Evolutionary conservation across 148 eudicot genomes (phyloP), one percentile per base, ranked within the genome.

Genomic region (Spergularia bocconei): DNA sequence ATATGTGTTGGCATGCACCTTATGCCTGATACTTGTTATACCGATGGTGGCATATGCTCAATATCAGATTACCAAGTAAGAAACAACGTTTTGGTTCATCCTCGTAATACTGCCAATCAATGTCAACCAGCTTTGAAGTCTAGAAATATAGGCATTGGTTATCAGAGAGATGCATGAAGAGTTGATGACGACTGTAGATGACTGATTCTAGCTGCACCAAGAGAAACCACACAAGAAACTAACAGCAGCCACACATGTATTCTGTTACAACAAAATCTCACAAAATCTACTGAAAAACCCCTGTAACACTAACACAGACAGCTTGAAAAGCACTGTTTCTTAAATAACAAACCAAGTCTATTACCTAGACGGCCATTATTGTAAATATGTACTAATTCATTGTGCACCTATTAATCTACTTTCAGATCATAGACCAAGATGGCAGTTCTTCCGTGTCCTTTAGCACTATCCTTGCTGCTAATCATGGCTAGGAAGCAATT

Each of bases 1-100:
- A 16, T 3, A 78, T 71, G 36, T 68, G 78, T 75, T 78, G 79
- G 62, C 81, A 50, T 78, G 79, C 76, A n/a, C 73, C 62, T 74
- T 82, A 36, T 57, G 67, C 81, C 63, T 82, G 66, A 63, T 78
- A 51, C 60, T 82, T 64, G 82, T 63, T 41, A 59, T 82, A 48
- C 82, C 84, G 56, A 56, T 82, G 19, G 56, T 75, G 69, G 72
- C 75, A 60, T 73, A 61, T 38, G 21, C 65, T 69, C 78, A 74
- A 41, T 62, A 39, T 73, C 72, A 19, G 15, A 36, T 16, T 62
- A 63, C 59, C 69, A 67, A 79, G 69, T 20, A 73, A 39, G 77
- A 25, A 20, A 3, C 12, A 19, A 13, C n/a, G 11, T 15, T n/a
- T 33, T 11, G n/a, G 52, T 39, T 20, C 47, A 7, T 10, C 44